Base-by-base conservation (phyloP, 768 basidiomycete genomes). In the Galerina sulciceps region DNA sequence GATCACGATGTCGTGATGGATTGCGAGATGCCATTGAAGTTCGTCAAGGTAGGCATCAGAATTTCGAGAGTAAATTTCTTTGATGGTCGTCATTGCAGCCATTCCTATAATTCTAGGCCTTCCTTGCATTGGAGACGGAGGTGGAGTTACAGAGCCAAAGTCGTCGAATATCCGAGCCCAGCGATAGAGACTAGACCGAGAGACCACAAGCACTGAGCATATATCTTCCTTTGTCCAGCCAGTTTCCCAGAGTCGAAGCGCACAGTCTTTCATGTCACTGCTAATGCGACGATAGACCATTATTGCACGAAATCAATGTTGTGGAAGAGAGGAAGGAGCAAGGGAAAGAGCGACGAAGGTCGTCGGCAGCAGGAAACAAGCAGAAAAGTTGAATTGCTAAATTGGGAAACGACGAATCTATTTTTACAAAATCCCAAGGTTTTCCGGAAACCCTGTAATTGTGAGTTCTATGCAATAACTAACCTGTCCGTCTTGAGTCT, bases 91-190 rank as follows among this genome's bases (percentile, higher is more conserved):
- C 22, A 70, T 45, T 6, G 63, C 61, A 10, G 64, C 63, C 15
- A 50, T 54, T 2, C 58, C 58, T 14, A 73, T 61, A 4, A 63
- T 62, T 6, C 62, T 52, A 11, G 59, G 61, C 9, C 48, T 55
- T 23, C 73, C 67, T 26, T 48, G 55, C 2, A 72, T 55, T 20
- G 65, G 61, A 18, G 68, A 63, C 2, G 49, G 61, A 22, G 52
- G 63, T 34, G 61, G 48, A 10, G 38, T 45, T 22, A 68, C 61
- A n/a, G 46, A 48, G 2, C 65, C 59, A 38, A 44, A 38, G 18
- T 66, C 62, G 26, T 65, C 55, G n/a, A 73, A 63, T 31, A 64
- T 68, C 4, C 36, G n/a, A n/a, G 41, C 40, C 71, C 73, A 75
- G 1, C 64, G 64, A 51, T 66, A 70, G 10, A 71, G 53, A 43